Evolutionary conservation across 2,329 filamentous ascomycete species (phyloP), one percentile per base, ranked within the genome.

Genomic region (Neonectria sp.): DNA sequence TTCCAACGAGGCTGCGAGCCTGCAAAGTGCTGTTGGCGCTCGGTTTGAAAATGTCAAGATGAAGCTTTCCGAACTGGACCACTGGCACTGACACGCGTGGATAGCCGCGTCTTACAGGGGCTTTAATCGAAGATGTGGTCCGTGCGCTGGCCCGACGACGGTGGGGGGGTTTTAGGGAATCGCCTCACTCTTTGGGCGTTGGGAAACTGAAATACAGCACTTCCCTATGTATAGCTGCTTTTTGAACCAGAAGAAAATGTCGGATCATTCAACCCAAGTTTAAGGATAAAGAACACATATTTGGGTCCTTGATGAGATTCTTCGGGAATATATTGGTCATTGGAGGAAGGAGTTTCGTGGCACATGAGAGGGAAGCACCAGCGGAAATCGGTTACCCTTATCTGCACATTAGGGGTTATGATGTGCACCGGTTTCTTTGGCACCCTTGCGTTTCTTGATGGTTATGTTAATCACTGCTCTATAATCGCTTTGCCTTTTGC

Each of bases 91-190:
- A 72, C 67, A 70, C 73, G 73, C 68, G 60, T 56, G 60, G 60
- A 55, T 65, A 65, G 71, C 72, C 66, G 72, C 69, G 72, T 72
- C 59, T 68, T 71, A 63, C 74, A 76, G 72, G 73, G 73, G 60
- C 40, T 75, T 75, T 72, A 76, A 76, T 76, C 64, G 67, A 49
- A 52, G 51, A 59, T 27, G 63, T 64, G 73, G 73, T 53, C 46
- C 61, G 65, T 55, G 65, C 62, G n/a, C 62, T 59, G 43, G 48
- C 58, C 60, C 33, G 56, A 55, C 58, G 69, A 62, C 71, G 33
- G 62, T 65, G 63, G 63, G 49, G 63, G 24, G 17, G 24, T 15
- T 48, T 35, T 15, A 33, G 24, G 33, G 48, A 55, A 49, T 55
- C 45, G 59, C 60, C 48, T 53, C 45, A 40, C 21, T 43, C 55